These are phyloP conservation scores for Kwoniella pini DNA, from an alignment of 768 basidiomycete species.

Conservation along the genomic window DNA sequence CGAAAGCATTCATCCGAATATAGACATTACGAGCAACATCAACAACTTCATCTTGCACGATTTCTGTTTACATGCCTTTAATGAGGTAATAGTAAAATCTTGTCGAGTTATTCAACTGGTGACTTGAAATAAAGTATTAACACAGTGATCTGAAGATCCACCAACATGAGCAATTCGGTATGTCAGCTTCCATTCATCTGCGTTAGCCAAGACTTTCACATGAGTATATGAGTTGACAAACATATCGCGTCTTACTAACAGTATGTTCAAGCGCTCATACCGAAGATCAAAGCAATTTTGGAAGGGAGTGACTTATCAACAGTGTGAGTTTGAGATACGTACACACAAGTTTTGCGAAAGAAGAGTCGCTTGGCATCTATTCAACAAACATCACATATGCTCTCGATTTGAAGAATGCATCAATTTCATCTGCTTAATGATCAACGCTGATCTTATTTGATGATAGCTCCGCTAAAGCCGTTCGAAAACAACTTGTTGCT, in stretches of 20 bases:
- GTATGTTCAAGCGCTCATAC: conserved; percentile 30
- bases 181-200: background rate
- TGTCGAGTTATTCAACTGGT: no score
- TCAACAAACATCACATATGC: background rate
- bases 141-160: background rate
- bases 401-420: background rate
- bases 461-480: conserved; percentile 68
- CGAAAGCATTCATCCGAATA: no score
- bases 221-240: no score
- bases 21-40: no score
- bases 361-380: background rate
- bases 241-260: background rate
- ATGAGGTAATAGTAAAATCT: no score
- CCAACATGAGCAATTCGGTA: conserved; percentile 8
- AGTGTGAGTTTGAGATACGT: conserved; percentile 23
- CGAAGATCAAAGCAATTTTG: conserved; percentile 39
- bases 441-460: background rate
- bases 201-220: no score
- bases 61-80: no score
- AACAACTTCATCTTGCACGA: no score
- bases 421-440: background rate
- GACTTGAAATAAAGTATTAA: no score
- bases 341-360: background rate
- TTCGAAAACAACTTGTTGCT: conserved; percentile 68
- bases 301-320: conserved; percentile 36